phyloP scores from a whole-genome alignment of 441 rosid species.

The Viola pubescens region DNA sequence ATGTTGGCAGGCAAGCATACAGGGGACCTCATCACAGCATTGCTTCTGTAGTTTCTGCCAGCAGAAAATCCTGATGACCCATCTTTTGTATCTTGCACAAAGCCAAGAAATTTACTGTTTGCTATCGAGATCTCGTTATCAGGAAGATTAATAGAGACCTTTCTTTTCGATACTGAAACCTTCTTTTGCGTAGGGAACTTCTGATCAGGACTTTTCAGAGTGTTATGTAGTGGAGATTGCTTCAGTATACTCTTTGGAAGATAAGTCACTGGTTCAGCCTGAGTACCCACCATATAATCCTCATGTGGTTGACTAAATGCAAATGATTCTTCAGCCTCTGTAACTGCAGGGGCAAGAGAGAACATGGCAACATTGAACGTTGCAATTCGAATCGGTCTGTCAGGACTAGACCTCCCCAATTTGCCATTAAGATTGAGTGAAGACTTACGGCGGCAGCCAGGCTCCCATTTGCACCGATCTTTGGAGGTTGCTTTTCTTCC shows the following conservation, averaged over 20 bases:
- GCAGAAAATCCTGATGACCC: slow-evolving; percentile 27
- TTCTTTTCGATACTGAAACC: slow-evolving; percentile 34
- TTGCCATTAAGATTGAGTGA: slow-evolving; percentile 18
- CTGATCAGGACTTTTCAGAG: slow-evolving; percentile 17
- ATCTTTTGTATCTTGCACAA: slow-evolving; percentile 32
- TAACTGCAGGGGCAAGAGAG: slow-evolving; percentile 75
- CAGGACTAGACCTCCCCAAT: slow-evolving; percentile 19
- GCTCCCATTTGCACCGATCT: slow-evolving; percentile 32
- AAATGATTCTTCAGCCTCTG: slow-evolving; percentile 35
- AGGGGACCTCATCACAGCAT: slow-evolving; percentile 66
- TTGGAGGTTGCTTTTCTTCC: slow-evolving; percentile 34
- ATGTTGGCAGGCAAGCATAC: slow-evolving; percentile 61
- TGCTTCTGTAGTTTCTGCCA: slow-evolving; percentile 39
- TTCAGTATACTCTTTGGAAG: slow-evolving; percentile 72
- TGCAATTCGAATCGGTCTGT: slow-evolving; percentile 59
- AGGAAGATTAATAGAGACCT: slow-evolving; percentile 82
- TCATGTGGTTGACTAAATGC: slow-evolving; percentile 25
- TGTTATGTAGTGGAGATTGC: slow-evolving; percentile 65
- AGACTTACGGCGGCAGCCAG: slow-evolving; percentile 21
- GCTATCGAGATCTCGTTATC: slow-evolving; percentile 85
- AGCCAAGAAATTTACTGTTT: slow-evolving; percentile 40
- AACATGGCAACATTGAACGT: slow-evolving; percentile 97
- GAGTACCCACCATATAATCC: slow-evolving; percentile 13
- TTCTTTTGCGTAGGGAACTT: slow-evolving; percentile 21
- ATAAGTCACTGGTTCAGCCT: slow-evolving; percentile 16